Evolutionary conservation across 2,329 filamentous ascomycete genomes (phyloP).

Genomic region (Colletotrichum musae): DNA sequence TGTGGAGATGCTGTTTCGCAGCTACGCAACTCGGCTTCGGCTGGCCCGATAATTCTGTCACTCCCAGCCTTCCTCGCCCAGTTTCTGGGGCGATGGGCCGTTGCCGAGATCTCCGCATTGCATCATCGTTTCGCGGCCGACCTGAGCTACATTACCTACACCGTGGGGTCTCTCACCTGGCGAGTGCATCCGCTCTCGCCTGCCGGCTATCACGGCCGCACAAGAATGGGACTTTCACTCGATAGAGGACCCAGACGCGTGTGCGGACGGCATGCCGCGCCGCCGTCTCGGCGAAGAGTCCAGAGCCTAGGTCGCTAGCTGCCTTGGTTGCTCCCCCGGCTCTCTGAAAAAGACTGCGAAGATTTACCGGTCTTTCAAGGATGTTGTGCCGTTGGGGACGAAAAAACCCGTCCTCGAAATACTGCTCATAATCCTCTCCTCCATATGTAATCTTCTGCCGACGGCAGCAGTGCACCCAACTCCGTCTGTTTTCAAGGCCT

Average conservation of each 20-base stretch:
- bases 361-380: no score
- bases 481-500: conserved; percentile 1
- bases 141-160: not conserved
- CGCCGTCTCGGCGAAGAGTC: no score
- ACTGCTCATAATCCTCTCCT: not conserved
- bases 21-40: not conserved
- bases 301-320: no score
- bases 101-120: conserved; percentile 32
- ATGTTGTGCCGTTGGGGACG: no score
- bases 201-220: not conserved
- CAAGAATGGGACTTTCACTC: no score
- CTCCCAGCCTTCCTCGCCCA: conserved; percentile 30
- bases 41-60: conserved; percentile 5
- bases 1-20: conserved; percentile 12
- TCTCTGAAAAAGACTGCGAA: no score
- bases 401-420: not conserved
- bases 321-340: no score
- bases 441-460: not conserved
- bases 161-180: not conserved
- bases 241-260: no score
- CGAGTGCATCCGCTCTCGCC: not conserved
- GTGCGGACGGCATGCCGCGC: no score
- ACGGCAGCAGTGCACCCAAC: not conserved
- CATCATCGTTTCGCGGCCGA: conserved; percentile 25
- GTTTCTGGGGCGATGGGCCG: conserved; percentile 23